These are phyloP conservation scores for Ustilago vetiveriae DNA, from an alignment of 1,284 basidiomycete genomes.

Conservation along the genomic window DNA sequence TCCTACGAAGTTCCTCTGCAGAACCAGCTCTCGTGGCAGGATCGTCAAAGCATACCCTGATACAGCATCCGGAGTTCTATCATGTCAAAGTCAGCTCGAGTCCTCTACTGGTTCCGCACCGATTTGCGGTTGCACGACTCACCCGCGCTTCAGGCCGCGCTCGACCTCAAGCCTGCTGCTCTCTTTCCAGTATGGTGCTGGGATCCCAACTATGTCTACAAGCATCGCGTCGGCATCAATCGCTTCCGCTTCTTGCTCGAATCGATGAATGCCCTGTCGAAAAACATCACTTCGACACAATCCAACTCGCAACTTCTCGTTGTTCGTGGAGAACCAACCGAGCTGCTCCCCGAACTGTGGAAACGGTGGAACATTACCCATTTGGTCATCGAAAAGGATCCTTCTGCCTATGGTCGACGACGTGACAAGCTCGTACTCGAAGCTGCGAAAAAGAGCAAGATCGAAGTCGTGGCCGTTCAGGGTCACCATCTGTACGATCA, in stretches of 20 bases:
- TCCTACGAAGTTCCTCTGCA: no score
- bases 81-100: constrained; percentile 55
- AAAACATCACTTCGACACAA: constrained; percentile 68
- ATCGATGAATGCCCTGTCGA: constrained; percentile 69
- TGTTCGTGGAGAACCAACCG: constrained; percentile 70
- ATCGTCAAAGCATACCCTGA: background rate
- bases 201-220: constrained; percentile 69
- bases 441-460: constrained; percentile 41
- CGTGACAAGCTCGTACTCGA: constrained; percentile 40
- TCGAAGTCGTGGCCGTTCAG: constrained; percentile 48
- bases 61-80: background rate
- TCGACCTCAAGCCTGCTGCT: constrained; percentile 68
- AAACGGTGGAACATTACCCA: constrained; percentile 71
- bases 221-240: constrained; percentile 70
- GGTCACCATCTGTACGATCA: constrained; percentile 56
- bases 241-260: constrained; percentile 70
- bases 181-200: constrained; percentile 69
- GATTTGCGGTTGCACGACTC: constrained; percentile 71
- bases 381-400: constrained; percentile 68
- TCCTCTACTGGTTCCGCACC: constrained; percentile 71
- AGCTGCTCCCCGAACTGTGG: constrained; percentile 69
- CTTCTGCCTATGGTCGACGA: constrained; percentile 42
- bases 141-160: constrained; percentile 69
- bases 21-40: no score
- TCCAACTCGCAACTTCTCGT: constrained; percentile 69